These are phyloP conservation scores for Flagelloscypha sp. DNA, from an alignment of 768 basidiomycete species.

Conservation along the genomic window DNA sequence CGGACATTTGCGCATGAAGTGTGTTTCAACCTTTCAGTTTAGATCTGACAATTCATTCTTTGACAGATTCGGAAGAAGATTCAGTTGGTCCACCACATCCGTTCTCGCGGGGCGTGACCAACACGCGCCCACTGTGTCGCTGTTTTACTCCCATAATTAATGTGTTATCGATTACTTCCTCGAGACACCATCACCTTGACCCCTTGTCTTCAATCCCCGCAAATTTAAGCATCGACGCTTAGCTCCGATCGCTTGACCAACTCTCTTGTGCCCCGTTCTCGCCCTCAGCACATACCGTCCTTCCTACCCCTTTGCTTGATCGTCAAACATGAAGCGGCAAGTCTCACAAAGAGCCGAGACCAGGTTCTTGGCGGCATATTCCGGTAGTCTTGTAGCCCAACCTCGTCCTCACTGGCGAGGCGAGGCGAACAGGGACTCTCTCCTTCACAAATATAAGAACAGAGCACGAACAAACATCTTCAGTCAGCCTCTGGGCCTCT, in stretches of 20 bases:
- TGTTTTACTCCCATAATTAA: not conserved
- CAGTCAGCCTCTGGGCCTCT: no score
- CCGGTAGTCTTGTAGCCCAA: slow-evolving; percentile 32
- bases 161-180: slow-evolving; percentile 5
- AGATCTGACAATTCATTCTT: slow-evolving; percentile 11
- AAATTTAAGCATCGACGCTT: slow-evolving; percentile 6
- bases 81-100: slow-evolving; percentile 70
- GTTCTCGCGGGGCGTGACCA: slow-evolving; percentile 67
- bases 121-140: slow-evolving; percentile 11
- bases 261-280: not conserved
- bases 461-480: slow-evolving; percentile 12
- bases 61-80: slow-evolving; percentile 79
- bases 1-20: slow-evolving; percentile 75
- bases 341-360: not conserved
- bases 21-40: slow-evolving; percentile 18
- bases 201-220: slow-evolving; percentile 5
- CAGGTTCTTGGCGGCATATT: slow-evolving; percentile 21
- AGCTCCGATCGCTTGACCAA: not conserved
- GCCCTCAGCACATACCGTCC: not conserved
- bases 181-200: slow-evolving; percentile 4
- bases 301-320: not conserved
- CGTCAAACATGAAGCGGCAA: not conserved
- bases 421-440: slow-evolving; percentile 26
- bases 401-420: slow-evolving; percentile 31
- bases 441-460: slow-evolving; percentile 8